Evolutionary conservation across 352 stramenopile species (phyloP), one percentile per base, ranked within the genome.

Genomic region (Globisporangium uncinulatum): DNA sequence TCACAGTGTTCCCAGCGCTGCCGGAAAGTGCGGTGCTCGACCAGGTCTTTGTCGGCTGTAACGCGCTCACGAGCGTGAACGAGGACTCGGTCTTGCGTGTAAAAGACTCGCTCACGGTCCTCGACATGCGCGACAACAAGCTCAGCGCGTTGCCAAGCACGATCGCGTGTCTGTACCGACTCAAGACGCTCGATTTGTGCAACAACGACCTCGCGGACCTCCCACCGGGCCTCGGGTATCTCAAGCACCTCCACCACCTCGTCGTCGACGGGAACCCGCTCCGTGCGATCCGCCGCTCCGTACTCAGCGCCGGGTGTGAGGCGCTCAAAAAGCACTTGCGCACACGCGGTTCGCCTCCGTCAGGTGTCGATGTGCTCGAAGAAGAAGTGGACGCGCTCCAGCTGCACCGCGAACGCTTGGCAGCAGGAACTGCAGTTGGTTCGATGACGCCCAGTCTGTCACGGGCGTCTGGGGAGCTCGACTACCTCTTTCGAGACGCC

Each of bases 81-180:
- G 78, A 86, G 34, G 55, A 57, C 0, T 87, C 78, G 5, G 69
- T 92, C 6, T 56, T 87, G 20, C 70, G 78, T 4, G 72, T 73
- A 9, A 80, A 89, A 55, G 66, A 92, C 44, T 76, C 75, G 14
- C 67, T 92, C 51, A 92, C 81, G 0, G 69, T 95, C 1, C 60
- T 95, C 31, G 85, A 95, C 32, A 63, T 93, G 45, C 70, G 83
- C 1, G 83, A 95, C 67, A 95, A 95, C 63, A 92, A 93, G 48
- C 68, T 95, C 15, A 64, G 48, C 24, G 44, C 13, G 31, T 59
- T 95, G 17, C 80, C 82, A 0, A 71, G 60, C 1, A 79, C 75
- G 29, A 64, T 90, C 6, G 82, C 74, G 42, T 78, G 67, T 21
- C 64, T 90, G 11, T 79, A 78, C 39, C 64, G 62, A 4, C 70